Evolutionary conservation across 75 land plant genomes (phyloP), one percentile per base, ranked within the genome.

Genomic region (Pinus albicaulis): DNA sequence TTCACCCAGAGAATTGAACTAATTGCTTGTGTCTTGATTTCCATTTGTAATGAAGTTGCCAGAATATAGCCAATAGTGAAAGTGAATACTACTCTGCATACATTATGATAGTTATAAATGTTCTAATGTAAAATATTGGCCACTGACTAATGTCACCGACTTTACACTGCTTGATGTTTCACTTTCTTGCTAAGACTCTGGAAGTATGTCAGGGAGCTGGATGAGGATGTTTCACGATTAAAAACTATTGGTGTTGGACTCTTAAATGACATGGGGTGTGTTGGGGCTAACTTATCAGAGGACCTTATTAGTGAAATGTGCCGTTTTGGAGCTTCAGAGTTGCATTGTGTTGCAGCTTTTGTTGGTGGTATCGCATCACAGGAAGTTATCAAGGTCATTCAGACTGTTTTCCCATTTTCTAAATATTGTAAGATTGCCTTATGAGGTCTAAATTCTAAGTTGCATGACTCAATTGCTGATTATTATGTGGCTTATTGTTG

Each of bases 281-380:
- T 85, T 63, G 86, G 98, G 2, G 81, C 86, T 34, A 83, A 84
- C 58, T 82, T 94, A 69, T 81, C 98, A 12, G 99, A 96, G 76
- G 99, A 96, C 70, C 87, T 96, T 16, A 82, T 94, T 3, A 88
- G 81, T 73, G 99, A 96, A 70, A 85, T 94, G 80, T 92, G 95
- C 79, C 86, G 99, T 7, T 96, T 84, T 85, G 99, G 98, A 84
- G 98, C 89, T 56, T 82, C 92, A 28, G 99, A 94, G 85, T 81
- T 96, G 68, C 98, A 92, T 80, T 82, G 84, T n/a, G 99, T 96
- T 60, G 99, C 98, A 74, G 87, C 99, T 26, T 86, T 92, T 71
- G 84, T 92, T 28, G 99, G 98, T 23, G 98, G 98, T 59, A 84
- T 96, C 79, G 95, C 99, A 76, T 94, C 99, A 28, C 98, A 96